Evolutionary conservation across 164 flowering plant genomes (phyloP).

Genomic region (Pachysandra terminalis): DNA sequence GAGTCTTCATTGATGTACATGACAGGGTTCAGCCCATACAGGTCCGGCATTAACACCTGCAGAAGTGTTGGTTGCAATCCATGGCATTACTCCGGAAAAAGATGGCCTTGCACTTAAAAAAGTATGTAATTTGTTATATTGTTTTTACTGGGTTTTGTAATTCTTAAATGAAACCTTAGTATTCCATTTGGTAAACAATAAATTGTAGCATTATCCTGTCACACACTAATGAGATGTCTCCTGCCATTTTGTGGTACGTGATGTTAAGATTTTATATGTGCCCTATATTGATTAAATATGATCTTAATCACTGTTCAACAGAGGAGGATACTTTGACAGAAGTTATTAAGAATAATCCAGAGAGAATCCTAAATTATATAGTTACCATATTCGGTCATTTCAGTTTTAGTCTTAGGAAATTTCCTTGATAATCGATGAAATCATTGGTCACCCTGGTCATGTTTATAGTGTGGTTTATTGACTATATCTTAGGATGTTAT

Average conservation of each 20-base stretch:
- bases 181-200: neutral
- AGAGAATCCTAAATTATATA: neutral
- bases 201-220: neutral
- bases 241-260: neutral
- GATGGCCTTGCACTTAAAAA: constrained; percentile 88
- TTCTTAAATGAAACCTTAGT: neutral
- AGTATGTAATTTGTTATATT: constrained; percentile 32
- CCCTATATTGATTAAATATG: neutral
- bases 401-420: too few relatives aligned
- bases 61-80: constrained; percentile 95
- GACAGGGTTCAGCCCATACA: constrained; percentile 96
- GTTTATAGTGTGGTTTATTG: neutral
- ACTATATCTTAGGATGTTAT: neutral
- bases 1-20: constrained; percentile 7
- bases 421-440: neutral
- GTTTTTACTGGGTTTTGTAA: neutral
- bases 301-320: neutral
- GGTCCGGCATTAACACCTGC: constrained; percentile 98
- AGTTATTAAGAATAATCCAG: neutral
- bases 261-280: neutral
- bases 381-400: neutral
- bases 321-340: neutral
- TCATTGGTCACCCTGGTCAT: neutral
- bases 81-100: constrained; percentile 79
- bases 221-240: too few relatives aligned